A percentile compares a stretch with the other conserved stretches of the same genome.
These are phyloP conservation scores for Trichopus zeylanicus DNA, from an alignment of 116 monocot genomes.

Conservation along the genomic window DNA sequence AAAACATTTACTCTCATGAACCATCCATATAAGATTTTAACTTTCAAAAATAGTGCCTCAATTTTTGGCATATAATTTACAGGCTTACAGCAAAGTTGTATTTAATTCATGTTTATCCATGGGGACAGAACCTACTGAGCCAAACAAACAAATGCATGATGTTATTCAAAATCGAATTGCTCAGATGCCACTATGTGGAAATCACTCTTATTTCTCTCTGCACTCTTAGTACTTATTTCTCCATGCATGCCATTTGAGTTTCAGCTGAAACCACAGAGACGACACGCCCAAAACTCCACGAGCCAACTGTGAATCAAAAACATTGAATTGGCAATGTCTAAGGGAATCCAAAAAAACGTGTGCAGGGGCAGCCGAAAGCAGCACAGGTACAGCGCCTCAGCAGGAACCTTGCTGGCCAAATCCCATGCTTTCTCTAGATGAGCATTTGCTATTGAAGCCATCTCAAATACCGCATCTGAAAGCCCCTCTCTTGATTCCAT, in stretches of 20 bases:
- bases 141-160: no score
- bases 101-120: no score
- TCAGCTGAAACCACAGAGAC: slow-evolving; percentile 88
- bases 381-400: slow-evolving; percentile 42
- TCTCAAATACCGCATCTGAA: slow-evolving; percentile 59
- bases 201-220: no score
- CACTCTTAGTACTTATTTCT: slow-evolving; percentile 58
- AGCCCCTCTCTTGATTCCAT: slow-evolving; percentile 48
- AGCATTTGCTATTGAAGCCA: slow-evolving; percentile 49
- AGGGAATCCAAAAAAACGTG: slow-evolving; percentile 69
- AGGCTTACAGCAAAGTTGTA: no score
- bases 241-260: slow-evolving; percentile 80
- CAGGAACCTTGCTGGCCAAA: slow-evolving; percentile 37
- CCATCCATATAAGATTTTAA: no score
- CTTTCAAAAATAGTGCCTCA: no score
- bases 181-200: no score
- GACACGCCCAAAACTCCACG: slow-evolving; percentile 62
- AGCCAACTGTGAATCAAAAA: slow-evolving; percentile 73
- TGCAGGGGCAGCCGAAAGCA: slow-evolving; percentile 71
- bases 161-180: no score
- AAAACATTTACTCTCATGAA: no score
- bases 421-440: slow-evolving; percentile 70
- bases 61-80: no score
- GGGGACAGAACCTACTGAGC: no score
- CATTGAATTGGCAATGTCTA: slow-evolving; percentile 46